Percentiles rank a stretch among this genome's conserved stretches.
Evolutionary conservation across 352 stramenopile species (phyloP).

Genomic region (Globisporangium radiosum): DNA sequence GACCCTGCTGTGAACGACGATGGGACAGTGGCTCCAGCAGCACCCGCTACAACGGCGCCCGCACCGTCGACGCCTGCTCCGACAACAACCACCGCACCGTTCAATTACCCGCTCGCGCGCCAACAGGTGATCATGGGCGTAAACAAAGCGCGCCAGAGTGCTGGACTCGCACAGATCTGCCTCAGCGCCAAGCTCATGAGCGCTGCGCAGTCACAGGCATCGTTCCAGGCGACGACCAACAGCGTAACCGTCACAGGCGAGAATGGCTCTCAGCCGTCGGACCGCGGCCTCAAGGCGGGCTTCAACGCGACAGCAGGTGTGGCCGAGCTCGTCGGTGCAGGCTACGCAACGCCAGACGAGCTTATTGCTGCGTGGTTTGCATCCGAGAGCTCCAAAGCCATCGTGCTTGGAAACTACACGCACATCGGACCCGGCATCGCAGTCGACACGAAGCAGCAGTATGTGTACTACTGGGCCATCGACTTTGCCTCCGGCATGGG

Average conservation of each 20-base stretch:
- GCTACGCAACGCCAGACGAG: conserved; percentile 14
- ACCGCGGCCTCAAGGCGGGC: conserved; percentile 13
- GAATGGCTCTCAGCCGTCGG: conserved; percentile 15
- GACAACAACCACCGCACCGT: not conserved
- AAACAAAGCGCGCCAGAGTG: conserved; percentile 4
- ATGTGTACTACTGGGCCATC: conserved; percentile 22
- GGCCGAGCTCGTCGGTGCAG: conserved; percentile 21
- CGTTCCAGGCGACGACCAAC: conserved; percentile 17
- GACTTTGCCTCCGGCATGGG: conserved; percentile 14
- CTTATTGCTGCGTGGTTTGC: conserved; percentile 22
- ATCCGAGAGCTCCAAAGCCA: conserved; percentile 5
- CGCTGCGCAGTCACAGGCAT: conserved; percentile 17
- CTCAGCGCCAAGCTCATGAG: conserved; percentile 19
- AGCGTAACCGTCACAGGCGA: conserved; percentile 13
- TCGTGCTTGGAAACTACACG: conserved; percentile 22
- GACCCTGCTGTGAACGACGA: not conserved
- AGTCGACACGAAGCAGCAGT: conserved; percentile 15
- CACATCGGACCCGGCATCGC: conserved; percentile 24
- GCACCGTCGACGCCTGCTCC: not conserved
- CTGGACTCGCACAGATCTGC: conserved; percentile 8
- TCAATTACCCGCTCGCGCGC: conserved; percentile 4
- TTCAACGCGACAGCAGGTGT: conserved; percentile 24
- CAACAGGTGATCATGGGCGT: conserved; percentile 12
- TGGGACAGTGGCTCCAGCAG: not conserved
- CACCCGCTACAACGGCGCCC: not conserved